Evolutionary conservation across 768 basidiomycete species (phyloP), one percentile per base, ranked within the genome.

Genomic region (Lactarius evosmus): DNA sequence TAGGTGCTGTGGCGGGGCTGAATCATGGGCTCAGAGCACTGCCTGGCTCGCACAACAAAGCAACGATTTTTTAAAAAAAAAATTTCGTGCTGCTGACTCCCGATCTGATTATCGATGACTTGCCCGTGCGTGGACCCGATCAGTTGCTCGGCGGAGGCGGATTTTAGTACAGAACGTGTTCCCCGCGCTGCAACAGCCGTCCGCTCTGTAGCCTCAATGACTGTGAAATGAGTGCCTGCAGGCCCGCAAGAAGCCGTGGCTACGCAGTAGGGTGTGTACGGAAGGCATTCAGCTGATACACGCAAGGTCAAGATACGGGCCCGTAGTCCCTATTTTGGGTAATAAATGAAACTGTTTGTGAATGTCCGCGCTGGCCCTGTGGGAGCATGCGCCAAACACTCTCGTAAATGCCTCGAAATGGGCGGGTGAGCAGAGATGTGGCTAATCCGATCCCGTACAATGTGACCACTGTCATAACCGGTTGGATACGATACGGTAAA

Each of bases 181-280:
- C 55, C 60, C 60, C 60, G 64, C 27, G 64, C 64, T 65, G 64
- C 60, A 65, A 34, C 36, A 25, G 55, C 54, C 27, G 58, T 36
- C 64, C 64, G 64, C 60, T 56, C 55, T 65, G 64, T 50, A 36
- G 59, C 60, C 64, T 61, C 64, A 30, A 65, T 65, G 63, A 60
- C 58, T 51, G 49, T 65, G 63, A 60, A 49, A 65, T 56, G 64
- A 61, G 59, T 65, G 59, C 64, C 64, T 61, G 64, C 64, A 65
- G 64, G 64, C 19, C 49, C 64, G 64, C 64, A 65, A 65, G 64
- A 65, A 60, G 64, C 64, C 64, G 64, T 61, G 46, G 64, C 52
- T 38, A 65, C 51, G 64, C 49, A 65, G 64, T 60, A 61, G 61
- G 49, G 59, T 49, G 60, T 65, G 60, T 65, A 65, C 64, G 64